phyloP scores from a whole-genome alignment of 768 basidiomycete species.

The Gymnopilus junonius region DNA sequence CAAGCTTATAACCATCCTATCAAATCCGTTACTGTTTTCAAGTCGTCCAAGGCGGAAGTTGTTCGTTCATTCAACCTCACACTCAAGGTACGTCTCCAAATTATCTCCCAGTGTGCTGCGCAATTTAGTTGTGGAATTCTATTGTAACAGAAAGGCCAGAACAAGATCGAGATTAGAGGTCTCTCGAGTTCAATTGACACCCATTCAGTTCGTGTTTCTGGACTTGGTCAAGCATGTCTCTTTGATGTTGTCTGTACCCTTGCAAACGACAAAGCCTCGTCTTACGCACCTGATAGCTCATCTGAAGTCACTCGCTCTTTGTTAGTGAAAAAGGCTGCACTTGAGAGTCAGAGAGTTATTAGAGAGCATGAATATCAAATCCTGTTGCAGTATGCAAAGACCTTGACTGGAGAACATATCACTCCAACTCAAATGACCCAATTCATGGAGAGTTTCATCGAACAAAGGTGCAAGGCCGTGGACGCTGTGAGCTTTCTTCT shows the following conservation, averaged over 20 bases:
- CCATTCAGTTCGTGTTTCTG: conserved; percentile 57
- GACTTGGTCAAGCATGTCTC: conserved; percentile 50
- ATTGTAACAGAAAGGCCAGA: conserved; percentile 55
- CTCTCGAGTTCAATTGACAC: conserved; percentile 56
- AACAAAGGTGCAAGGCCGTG: conserved; percentile 39
- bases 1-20: conserved; percentile 47
- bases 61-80: conserved; percentile 52
- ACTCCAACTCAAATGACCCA: conserved; percentile 37
- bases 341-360: conserved; percentile 43
- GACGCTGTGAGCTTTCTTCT: conserved; percentile 28
- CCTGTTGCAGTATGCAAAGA: conserved; percentile 47
- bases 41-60: conserved; percentile 58
- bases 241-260: conserved; percentile 60
- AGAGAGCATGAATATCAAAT: conserved; percentile 45
- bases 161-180: conserved; percentile 51
- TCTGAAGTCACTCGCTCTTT: conserved; percentile 42
- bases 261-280: conserved; percentile 20
- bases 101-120: too few relatives aligned
- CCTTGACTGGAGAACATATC: conserved; percentile 47
- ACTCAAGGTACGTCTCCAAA: conserved; percentile 46
- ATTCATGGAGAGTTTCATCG: conserved; percentile 49
- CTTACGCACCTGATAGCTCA: conserved; percentile 24
- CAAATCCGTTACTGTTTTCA: conserved; percentile 61
- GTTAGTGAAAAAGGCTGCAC: conserved; percentile 33
- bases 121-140: too few relatives aligned